Conservation (phyloP, 768 basidiomycete genomes). For the Lactarius deliciosus region DNA sequence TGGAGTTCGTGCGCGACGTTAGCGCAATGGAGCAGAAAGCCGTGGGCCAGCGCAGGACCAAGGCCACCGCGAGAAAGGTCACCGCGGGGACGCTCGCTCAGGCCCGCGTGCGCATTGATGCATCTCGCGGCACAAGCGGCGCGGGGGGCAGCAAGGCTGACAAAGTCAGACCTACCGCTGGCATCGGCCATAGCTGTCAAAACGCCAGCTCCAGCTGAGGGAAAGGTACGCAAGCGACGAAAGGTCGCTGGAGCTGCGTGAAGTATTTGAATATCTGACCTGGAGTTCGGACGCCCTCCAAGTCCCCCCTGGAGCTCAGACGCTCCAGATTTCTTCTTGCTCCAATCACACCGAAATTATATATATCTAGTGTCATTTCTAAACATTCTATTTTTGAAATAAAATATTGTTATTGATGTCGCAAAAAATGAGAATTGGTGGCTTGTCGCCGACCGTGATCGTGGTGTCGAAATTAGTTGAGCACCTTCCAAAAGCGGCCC, state of each 20-base stretch:
- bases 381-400: too few species aligned
- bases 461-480: too few species aligned
- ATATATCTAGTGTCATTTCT: too few species aligned
- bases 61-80: constrained; percentile 21
- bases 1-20: constrained; percentile 33
- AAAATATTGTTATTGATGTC: too few species aligned
- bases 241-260: constrained; percentile 11
- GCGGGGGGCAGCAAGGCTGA: constrained; percentile 10
- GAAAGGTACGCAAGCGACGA: constrained; percentile 20
- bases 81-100: neutral
- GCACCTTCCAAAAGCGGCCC: too few species aligned
- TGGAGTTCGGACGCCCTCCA: too few species aligned
- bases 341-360: too few species aligned
- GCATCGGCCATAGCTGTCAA: too few species aligned
- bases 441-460: too few species aligned
- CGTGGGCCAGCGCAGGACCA: constrained; percentile 29
- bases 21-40: constrained; percentile 20
- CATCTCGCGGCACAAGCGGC: constrained; percentile 1
- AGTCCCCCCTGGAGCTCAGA: too few species aligned
- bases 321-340: too few species aligned
- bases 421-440: too few species aligned
- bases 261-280: neutral
- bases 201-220: neutral
- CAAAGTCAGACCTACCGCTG: neutral
- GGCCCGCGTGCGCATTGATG: neutral